A percentile compares a stretch with the other conserved stretches of the same genome.
phyloP scores from a whole-genome alignment of 306 rosid genomes.

The Glycine latifolia region DNA sequence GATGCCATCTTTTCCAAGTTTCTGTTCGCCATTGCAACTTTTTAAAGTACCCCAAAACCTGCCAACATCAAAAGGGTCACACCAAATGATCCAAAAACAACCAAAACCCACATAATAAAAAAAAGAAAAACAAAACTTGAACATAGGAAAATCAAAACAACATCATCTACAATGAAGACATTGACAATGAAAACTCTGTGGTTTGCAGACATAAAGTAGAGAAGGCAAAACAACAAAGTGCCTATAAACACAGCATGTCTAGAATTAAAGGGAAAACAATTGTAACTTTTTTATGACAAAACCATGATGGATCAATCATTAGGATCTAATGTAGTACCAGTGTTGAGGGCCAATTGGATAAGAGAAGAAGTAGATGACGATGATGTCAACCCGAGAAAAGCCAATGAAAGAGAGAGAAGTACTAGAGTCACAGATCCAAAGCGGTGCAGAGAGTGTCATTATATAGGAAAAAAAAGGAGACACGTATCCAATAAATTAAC shows the following conservation, averaged over 20 bases:
- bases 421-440: conserved; percentile 49
- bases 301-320: conserved; percentile 13
- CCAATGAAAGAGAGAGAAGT: conserved; percentile 4
- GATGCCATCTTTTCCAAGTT: conserved; percentile 82
- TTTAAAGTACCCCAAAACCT: conserved; percentile 36
- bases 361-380: conserved; percentile 16
- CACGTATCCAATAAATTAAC: not conserved
- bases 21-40: conserved; percentile 59
- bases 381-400: not conserved
- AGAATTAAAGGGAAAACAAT: not conserved
- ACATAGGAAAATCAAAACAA: conserved; percentile 31
- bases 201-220: conserved; percentile 31
- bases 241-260: not conserved
- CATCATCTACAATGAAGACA: conserved; percentile 15
- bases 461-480: conserved; percentile 45
- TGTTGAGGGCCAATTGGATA: conserved; percentile 43
- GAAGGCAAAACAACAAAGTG: not conserved
- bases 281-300: conserved; percentile 8
- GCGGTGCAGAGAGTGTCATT: conserved; percentile 9
- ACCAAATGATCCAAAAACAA: conserved; percentile 6
- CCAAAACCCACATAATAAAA: too few relatives aligned
- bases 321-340: conserved; percentile 53
- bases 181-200: not conserved
- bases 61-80: conserved; percentile 38
- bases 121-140: not conserved